Evolutionary conservation across 73 alveolate species (phyloP).

Genomic region (Tetrahymena borealis): DNA sequence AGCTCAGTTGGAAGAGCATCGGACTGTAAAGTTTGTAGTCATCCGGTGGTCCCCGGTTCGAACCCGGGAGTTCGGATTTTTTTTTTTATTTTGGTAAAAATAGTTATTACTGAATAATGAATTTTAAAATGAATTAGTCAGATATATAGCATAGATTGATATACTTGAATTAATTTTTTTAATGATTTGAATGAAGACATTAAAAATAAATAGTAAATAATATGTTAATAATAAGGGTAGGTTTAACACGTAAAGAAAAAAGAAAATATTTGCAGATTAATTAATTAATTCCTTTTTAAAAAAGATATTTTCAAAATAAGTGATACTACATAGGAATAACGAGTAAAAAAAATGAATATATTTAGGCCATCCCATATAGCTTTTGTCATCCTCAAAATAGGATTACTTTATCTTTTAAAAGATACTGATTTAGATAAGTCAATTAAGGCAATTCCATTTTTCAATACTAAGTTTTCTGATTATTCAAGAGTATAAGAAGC

Average conservation of each 20-base stretch:
- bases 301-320: background rate
- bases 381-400: background rate
- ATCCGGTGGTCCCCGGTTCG: conserved; percentile 9
- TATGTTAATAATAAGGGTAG: background rate
- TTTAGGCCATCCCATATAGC: background rate
- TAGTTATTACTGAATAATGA: too few species aligned
- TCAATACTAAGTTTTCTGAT: background rate
- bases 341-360: background rate
- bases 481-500: background rate
- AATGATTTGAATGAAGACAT: background rate
- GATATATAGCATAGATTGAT: too few species aligned
- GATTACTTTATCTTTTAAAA: background rate
- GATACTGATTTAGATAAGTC: background rate
- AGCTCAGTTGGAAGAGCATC: conserved; percentile 5
- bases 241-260: background rate
- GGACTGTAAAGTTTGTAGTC: conserved; percentile 3
- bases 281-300: background rate
- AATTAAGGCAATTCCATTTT: background rate
- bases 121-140: too few species aligned
- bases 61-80: conserved; percentile 5
- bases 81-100: too few species aligned
- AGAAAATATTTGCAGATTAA: background rate
- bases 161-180: too few species aligned
- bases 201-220: background rate
- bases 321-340: background rate